Evolutionary conservation across 495 filamentous ascomycete species (phyloP).

Genomic region (Hyaloscypha finlandica): DNA sequence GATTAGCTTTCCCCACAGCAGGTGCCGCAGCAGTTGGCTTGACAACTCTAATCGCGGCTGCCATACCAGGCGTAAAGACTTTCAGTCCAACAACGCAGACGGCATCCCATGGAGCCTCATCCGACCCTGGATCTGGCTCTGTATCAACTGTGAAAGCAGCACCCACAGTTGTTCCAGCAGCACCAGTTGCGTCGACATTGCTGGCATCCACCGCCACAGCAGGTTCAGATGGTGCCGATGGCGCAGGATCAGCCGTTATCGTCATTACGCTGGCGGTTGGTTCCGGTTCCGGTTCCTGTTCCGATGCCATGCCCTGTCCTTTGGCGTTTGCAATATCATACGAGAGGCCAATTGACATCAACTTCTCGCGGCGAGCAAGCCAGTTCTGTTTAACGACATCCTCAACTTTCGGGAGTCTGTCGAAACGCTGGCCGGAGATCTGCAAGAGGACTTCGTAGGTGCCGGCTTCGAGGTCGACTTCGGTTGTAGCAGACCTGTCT

Average conservation of each 20-base stretch:
- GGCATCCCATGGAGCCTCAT: conserved; percentile 20
- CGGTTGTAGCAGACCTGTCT: conserved; percentile 76
- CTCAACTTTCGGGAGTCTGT: conserved; percentile 57
- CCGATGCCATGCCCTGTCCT: conserved; percentile 36
- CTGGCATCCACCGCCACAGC: conserved; percentile 2
- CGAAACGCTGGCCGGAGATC: conserved; percentile 65
- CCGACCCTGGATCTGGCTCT: neutral
- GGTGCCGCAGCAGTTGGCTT: conserved; percentile 5
- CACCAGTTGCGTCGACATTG: neutral
- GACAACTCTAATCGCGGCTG: conserved; percentile 9
- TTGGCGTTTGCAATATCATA: conserved; percentile 86
- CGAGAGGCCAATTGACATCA: conserved; percentile 75
- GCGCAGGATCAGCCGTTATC: neutral
- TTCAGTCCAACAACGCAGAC: conserved; percentile 19
- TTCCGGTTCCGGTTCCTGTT: neutral
- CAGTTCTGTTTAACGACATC: conserved; percentile 67
- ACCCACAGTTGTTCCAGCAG: neutral
- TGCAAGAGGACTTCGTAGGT: conserved; percentile 79
- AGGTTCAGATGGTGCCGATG: neutral
- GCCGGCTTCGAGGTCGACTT: conserved; percentile 79
- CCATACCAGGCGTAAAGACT: conserved; percentile 10
- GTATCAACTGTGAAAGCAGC: neutral
- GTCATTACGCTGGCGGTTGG: neutral
- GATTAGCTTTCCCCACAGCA: conserved; percentile 11
- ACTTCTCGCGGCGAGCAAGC: conserved; percentile 70